Conservation (phyloP, 306 rosid genomes). For the Begonia fuchsioides region DNA sequence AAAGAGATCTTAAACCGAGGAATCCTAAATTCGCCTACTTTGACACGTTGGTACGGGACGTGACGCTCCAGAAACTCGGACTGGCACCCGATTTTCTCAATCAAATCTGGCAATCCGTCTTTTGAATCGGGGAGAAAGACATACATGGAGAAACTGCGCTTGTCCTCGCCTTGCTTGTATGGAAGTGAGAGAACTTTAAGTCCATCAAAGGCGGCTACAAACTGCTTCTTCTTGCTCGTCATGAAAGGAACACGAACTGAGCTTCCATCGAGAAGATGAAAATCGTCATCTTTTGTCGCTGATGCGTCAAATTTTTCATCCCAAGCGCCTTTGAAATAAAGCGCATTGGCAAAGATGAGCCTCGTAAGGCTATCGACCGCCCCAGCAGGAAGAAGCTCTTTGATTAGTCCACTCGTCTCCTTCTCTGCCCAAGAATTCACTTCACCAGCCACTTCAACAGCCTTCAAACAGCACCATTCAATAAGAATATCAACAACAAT, state of each 20-base stretch:
- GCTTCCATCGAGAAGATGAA: slow-evolving; percentile 23
- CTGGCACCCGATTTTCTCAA: neutral
- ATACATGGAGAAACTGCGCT: slow-evolving; percentile 5
- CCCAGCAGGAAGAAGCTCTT: slow-evolving; percentile 33
- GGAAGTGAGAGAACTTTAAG: slow-evolving; percentile 43
- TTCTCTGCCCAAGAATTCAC: slow-evolving; percentile 51
- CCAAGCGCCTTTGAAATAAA: slow-evolving; percentile 49
- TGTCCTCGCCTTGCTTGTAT: neutral
- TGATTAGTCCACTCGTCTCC: slow-evolving; percentile 41
- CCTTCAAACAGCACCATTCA: slow-evolving; percentile 21
- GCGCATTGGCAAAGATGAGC: slow-evolving; percentile 34
- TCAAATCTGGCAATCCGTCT: slow-evolving; percentile 10
- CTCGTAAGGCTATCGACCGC: slow-evolving; percentile 19
- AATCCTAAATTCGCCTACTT: slow-evolving; percentile 4
- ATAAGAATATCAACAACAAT: neutral
- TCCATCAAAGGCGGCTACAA: slow-evolving; percentile 17
- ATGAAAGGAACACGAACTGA: slow-evolving; percentile 34
- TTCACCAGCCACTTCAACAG: slow-evolving; percentile 37
- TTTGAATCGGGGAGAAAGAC: slow-evolving; percentile 18
- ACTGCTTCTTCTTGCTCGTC: slow-evolving; percentile 24
- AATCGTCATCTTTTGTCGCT: slow-evolving; percentile 19
- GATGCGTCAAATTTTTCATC: slow-evolving; percentile 26
- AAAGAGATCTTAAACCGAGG: slow-evolving; percentile 15
- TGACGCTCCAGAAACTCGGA: slow-evolving; percentile 4
- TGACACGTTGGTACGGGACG: fast-evolving